A percentile compares a stretch with the other conserved stretches of the same genome.
Evolutionary conservation across 192 early-diverging fungal species (phyloP).

Genomic region (Piromyces finnis): DNA sequence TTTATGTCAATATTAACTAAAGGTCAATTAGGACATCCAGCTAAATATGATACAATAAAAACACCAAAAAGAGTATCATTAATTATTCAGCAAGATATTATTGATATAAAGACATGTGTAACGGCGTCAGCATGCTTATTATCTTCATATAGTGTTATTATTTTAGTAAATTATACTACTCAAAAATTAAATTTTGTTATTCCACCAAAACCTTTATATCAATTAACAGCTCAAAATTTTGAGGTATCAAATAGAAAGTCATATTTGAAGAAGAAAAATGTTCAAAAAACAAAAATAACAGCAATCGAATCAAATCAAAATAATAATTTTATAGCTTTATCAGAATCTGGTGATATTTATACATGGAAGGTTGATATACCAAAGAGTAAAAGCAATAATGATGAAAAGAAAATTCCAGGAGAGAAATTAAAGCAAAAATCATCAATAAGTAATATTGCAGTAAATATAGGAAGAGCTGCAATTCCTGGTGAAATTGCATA

Average conservation of each 20-base stretch:
- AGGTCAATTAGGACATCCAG: constrained; percentile 31
- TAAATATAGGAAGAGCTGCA: background rate
- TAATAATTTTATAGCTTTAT: background rate
- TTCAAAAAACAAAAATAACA: background rate
- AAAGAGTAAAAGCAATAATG: background rate
- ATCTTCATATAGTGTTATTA: background rate
- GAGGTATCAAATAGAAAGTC: background rate
- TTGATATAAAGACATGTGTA: constrained; percentile 1
- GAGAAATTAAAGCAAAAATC: constrained; percentile 17
- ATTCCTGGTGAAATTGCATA: background rate
- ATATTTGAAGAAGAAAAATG: background rate
- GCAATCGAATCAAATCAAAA: background rate
- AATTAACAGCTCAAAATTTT: background rate
- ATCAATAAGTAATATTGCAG: constrained; percentile 29
- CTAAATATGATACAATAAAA: constrained; percentile 19
- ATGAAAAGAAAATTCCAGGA: background rate
- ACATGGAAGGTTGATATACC: background rate
- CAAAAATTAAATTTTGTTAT: background rate
- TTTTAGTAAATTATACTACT: background rate
- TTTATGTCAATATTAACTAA: no score
- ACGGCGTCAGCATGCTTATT: background rate
- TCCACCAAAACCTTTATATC: background rate
- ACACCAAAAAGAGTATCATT: constrained; percentile 42
- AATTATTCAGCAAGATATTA: constrained; percentile 23
- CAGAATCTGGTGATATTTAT: background rate